Base-by-base conservation (phyloP, 306 rosid species). In the Vigna reflexopilosa region DNA sequence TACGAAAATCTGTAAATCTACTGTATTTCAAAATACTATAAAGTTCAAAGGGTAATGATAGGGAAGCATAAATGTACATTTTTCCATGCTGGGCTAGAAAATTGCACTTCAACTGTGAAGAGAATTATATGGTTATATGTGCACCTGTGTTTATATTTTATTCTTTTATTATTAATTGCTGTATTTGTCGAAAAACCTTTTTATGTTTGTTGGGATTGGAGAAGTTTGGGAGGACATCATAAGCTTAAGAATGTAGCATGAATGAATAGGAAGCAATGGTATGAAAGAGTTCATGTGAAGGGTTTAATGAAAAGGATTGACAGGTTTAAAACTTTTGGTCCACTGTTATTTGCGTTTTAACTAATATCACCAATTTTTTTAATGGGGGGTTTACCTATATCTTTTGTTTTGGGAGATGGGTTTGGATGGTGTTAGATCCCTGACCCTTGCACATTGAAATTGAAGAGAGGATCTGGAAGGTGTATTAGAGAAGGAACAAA, bases 31-130 rank as follows among this genome's bases (percentile, higher is more conserved):
- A n/a, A 17, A 19, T 40, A 17, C 15, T 40, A 40, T 9, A 16
- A 15, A 24, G 3, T 42, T 52, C 54, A 45, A 30, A 17, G 59
- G 59, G 59, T 45, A 48, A 61, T 28, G 48, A 61, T 75, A 48
- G 45, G 49, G 3, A 47, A 40, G 66, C 67, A 50, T 42, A 54
- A 17, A 17, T 75, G 17, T 19, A 30, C 36, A 17, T 24, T 44
- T 48, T 45, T 59, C 26, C 45, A 58, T 32, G 70, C n/a, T 42
- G 10, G 15, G 26, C 67, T 57, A 44, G 77, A 73, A 56, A 73
- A 56, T 10, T 42, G 16, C 78, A 73, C 78, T 24, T 36, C 15
- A 36, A 24, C 49, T 57, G 42, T 57, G 67, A 56, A 57, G 67
- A 73, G 45, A 26, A 26, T 5, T 15, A 48, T 59, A 12, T 30